Evolutionary conservation across 2,329 filamentous ascomycete genomes (phyloP).

Genomic region (Dendryphion nanum): DNA sequence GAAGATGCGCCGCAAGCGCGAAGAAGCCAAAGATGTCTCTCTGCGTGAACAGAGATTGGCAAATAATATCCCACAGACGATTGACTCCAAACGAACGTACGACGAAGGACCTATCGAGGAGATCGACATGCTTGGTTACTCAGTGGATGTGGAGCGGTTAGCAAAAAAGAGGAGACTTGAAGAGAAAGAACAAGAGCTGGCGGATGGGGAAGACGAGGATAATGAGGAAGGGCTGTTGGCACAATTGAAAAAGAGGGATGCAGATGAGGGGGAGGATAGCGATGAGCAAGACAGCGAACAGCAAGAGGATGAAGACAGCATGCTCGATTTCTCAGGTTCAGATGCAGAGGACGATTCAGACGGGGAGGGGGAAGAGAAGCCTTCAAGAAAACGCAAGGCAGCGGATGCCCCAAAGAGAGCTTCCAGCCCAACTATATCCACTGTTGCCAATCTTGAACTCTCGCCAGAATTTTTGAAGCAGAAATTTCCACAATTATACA

Average conservation of each 20-base stretch:
- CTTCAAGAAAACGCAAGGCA: slow-evolving; percentile 19
- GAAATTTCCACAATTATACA: slow-evolving; percentile 61
- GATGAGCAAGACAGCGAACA: slow-evolving; percentile 41
- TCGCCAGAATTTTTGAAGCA: slow-evolving; percentile 60
- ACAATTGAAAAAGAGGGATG: slow-evolving; percentile 32
- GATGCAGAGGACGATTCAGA: slow-evolving; percentile 50
- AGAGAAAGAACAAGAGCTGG: slow-evolving; percentile 31
- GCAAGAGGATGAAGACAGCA: slow-evolving; percentile 57
- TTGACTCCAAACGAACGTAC: slow-evolving; percentile 65
- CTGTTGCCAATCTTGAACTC: slow-evolving; percentile 59
- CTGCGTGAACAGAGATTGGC: slow-evolving; percentile 71
- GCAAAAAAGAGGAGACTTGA: slow-evolving; percentile 46
- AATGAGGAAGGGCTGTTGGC: slow-evolving; percentile 32
- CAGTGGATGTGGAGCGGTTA: slow-evolving; percentile 46
- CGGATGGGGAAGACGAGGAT: slow-evolving; percentile 14
- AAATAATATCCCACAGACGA: slow-evolving; percentile 66
- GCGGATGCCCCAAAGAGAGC: slow-evolving; percentile 48
- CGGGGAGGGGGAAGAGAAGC: slow-evolving; percentile 51
- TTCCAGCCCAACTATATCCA: slow-evolving; percentile 55
- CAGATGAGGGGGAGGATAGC: slow-evolving; percentile 11
- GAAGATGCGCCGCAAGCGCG: slow-evolving; percentile 75
- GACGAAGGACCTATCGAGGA: slow-evolving; percentile 60
- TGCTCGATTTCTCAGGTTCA: slow-evolving; percentile 62
- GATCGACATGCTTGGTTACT: slow-evolving; percentile 43
- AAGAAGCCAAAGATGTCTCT: slow-evolving; percentile 79